These are phyloP conservation scores for Wickerhamomyces kurtzmanii DNA, from an alignment of 805 yeast genomes.

Conservation along the genomic window DNA sequence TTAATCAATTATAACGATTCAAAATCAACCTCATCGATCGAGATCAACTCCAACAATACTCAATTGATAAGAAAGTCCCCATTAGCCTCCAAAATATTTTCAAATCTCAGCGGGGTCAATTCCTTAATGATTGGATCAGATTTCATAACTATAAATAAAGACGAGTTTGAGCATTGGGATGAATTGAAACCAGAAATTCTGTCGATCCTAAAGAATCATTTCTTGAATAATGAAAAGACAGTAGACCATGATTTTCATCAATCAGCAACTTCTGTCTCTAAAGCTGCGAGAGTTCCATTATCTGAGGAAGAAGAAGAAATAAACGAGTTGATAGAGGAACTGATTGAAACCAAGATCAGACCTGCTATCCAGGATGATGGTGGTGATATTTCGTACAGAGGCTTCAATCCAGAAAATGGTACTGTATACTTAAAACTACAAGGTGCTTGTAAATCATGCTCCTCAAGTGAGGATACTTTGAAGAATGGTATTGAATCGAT, in stretches of 20 bases:
- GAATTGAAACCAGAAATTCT: slow-evolving; percentile 57
- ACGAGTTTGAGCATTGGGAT: slow-evolving; percentile 60
- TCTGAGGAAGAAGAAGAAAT: slow-evolving; percentile 70
- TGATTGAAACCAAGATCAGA: slow-evolving; percentile 87
- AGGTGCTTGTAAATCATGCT: slow-evolving; percentile 95
- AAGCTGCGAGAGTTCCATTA: slow-evolving; percentile 3
- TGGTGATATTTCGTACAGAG: slow-evolving; percentile 87
- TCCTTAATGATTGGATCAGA: slow-evolving; percentile 68
- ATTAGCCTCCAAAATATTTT: slow-evolving; percentile 47
- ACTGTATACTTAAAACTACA: slow-evolving; percentile 80
- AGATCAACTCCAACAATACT: slow-evolving; percentile 6
- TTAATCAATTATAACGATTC: slow-evolving; percentile 17
- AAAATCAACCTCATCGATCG: slow-evolving; percentile 8
- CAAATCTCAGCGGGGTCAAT: slow-evolving; percentile 40
- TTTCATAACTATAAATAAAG: slow-evolving; percentile 64
- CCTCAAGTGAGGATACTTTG: slow-evolving; percentile 82
- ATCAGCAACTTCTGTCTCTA: neutral
- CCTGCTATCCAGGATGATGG: slow-evolving; percentile 99
- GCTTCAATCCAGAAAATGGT: slow-evolving; percentile 79
- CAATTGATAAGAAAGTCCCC: slow-evolving; percentile 39
- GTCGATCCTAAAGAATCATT: slow-evolving; percentile 28
- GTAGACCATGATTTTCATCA: slow-evolving; percentile 8
- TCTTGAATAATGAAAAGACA: slow-evolving; percentile 21
- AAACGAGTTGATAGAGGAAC: slow-evolving; percentile 81
- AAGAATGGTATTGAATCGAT: slow-evolving; percentile 96